A percentile compares a stretch with the other conserved stretches of the same genome.
phyloP scores from a whole-genome alignment of 495 filamentous ascomycete species.

The Aspergillus baeticus region DNA sequence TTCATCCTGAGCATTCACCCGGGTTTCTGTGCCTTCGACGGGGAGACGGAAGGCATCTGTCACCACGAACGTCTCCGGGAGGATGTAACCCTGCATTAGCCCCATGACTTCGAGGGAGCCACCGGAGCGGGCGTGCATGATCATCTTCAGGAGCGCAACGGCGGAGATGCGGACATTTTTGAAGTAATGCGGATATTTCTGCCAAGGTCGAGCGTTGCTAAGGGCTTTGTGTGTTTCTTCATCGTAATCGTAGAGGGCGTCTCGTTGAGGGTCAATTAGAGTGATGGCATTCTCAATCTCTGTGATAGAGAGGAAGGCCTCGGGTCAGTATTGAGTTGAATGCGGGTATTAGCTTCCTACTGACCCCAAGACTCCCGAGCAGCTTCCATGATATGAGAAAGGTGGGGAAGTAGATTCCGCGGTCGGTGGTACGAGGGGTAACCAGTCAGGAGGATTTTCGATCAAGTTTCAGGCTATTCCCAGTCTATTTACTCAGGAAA shows the following conservation, averaged over 20 bases:
- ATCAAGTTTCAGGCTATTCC: neutral
- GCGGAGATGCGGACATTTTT: conserved; percentile 90
- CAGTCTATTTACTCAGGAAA: neutral
- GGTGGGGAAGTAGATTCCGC: conserved; percentile 1
- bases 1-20: conserved; percentile 92
- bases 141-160: conserved; percentile 96
- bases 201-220: conserved; percentile 69
- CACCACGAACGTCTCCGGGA: conserved; percentile 78
- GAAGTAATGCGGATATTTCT: conserved; percentile 82
- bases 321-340: neutral
- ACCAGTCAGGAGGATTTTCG: neutral
- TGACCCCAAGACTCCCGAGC: conserved; percentile 62
- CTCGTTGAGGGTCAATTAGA: conserved; percentile 79
- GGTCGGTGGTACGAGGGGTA: neutral
- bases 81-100: conserved; percentile 93
- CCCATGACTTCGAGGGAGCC: conserved; percentile 96
- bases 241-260: conserved; percentile 88
- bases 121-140: conserved; percentile 95
- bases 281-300: conserved; percentile 87
- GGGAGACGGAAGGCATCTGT: conserved; percentile 94
- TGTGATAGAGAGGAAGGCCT: conserved; percentile 35
- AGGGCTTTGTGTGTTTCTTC: conserved; percentile 59
- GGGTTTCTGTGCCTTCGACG: conserved; percentile 95
- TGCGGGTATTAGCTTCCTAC: conserved; percentile 11
- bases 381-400: conserved; percentile 35